A percentile compares a stretch with the other conserved stretches of the same genome.
These are phyloP conservation scores for Penicillium cinerascens DNA, from an alignment of 495 filamentous ascomycete species.

Conservation along the genomic window DNA sequence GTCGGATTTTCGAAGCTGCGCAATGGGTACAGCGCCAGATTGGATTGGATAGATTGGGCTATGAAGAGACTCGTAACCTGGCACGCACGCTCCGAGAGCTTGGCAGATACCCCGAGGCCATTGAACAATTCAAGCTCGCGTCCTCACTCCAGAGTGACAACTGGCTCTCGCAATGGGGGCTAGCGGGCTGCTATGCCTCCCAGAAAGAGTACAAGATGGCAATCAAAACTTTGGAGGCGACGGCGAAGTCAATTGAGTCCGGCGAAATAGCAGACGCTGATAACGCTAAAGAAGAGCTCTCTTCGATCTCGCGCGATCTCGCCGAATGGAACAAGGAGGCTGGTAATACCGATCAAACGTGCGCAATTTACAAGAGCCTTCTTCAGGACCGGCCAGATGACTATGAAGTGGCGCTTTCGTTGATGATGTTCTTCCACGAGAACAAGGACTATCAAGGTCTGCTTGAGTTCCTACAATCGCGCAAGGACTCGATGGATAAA, in stretches of 20 bases:
- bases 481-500: constrained; percentile 10
- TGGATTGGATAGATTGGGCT: constrained; percentile 7
- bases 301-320: constrained; percentile 2
- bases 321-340: constrained; percentile 3
- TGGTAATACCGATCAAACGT: background rate
- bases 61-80: constrained; percentile 13
- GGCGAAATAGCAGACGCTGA: background rate
- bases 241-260: background rate
- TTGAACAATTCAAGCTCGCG: constrained; percentile 14
- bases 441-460: constrained; percentile 1
- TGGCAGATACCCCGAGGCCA: constrained; percentile 5
- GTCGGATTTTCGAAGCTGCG: constrained; percentile 1
- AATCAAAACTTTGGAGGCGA: constrained; percentile 7
- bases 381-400: constrained; percentile 7
- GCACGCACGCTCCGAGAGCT: constrained; percentile 10
- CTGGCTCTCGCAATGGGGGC: constrained; percentile 13
- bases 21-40: constrained; percentile 10
- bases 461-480: constrained; percentile 10
- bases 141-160: constrained; percentile 9
- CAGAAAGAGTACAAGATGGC: constrained; percentile 4
- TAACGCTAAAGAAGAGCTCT: background rate
- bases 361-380: constrained; percentile 9
- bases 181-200: constrained; percentile 6
- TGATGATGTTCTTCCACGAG: constrained; percentile 3
- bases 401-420: constrained; percentile 1